A percentile compares a stretch with the other conserved stretches of the same genome.
phyloP scores from a whole-genome alignment of 139 green algal genomes.

The Chlorella sorokiniana region DNA sequence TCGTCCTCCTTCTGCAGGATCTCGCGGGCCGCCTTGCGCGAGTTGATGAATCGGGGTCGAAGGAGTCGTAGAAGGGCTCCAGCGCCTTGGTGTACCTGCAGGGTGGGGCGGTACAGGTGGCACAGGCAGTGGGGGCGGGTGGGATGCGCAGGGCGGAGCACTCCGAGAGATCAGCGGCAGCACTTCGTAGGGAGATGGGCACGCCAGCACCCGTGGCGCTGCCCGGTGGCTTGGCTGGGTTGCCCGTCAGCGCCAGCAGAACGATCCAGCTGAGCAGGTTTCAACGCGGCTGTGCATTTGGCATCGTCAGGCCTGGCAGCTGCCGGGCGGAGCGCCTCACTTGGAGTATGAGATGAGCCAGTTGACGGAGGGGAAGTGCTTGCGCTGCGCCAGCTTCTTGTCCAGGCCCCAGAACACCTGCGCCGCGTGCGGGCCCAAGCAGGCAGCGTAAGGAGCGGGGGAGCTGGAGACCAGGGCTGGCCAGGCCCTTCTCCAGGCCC shows the following conservation, averaged over 20 bases:
- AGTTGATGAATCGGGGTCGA: conserved; percentile 73
- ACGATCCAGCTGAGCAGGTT: no score
- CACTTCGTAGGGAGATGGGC: no score
- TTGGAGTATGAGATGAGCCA: conserved; percentile 99
- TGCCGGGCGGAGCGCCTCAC: neutral
- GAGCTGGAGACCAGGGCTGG: no score
- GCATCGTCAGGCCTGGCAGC: no score
- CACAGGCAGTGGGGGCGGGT: neutral
- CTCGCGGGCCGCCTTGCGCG: conserved; percentile 68
- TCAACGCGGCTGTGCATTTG: no score
- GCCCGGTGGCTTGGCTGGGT: no score
- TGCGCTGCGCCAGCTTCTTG: conserved; percentile 99
- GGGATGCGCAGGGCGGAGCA: neutral
- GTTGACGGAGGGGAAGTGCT: conserved; percentile 99
- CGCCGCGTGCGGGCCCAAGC: neutral
- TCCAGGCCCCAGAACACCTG: conserved; percentile 99
- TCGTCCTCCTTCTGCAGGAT: conserved; percentile 99
- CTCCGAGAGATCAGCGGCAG: no score
- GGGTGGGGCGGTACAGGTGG: neutral
- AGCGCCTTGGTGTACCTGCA: conserved; percentile 91
- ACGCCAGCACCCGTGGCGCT: no score
- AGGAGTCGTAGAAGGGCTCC: conserved; percentile 97
- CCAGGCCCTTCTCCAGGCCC: no score
- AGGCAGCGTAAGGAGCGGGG: neutral
- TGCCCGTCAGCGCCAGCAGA: no score